Base-by-base conservation (phyloP, 305 asterid genomes). In the Fraxinus platypoda region DNA sequence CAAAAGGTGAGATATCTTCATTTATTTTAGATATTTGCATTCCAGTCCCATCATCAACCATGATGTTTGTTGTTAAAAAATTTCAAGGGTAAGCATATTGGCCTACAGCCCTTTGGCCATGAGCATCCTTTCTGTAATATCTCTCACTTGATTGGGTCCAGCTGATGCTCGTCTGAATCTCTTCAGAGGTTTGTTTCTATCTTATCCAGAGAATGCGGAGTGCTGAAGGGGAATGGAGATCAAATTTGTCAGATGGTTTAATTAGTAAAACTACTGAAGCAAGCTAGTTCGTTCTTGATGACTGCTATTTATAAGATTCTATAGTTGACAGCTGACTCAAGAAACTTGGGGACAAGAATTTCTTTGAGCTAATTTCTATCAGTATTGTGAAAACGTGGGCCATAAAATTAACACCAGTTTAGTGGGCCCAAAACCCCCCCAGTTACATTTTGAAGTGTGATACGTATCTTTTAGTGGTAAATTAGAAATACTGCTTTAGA, bases 101-200 rank as follows among this genome's bases (percentile, higher is more conserved):
- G 95, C 97, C 4, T 92, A 92, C 88, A 93, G 97, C 83, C 98
- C 97, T 85, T 87, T 95, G 91, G 97, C 97, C 13, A 93, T 91
- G 95, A 98, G 97, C 80, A 92, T 95, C 83, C 97, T 93, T 25
- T 90, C 97, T 19, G 94, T 78, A 95, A 95, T 88, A 95, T 88
- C 86, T 92, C 77, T 84, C 91, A 52, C 83, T 59, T 84, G 89
- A 88, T 83, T 89, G 91, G 74, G 95, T 82, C 95, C 97, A 78
- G 62, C 86, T 79, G 87, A 83, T 83, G 84, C 87, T 81, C 90
- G 90, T 71, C 66, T 94, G 84, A 92, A 93, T 88, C 91, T 91
- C 76, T 94, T 91, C 87, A 91, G 86, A 94, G 97, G 97, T 94
- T 54, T 79, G 54, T 86, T 72, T 57, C 79, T 66, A 68, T 76